Base-by-base conservation (phyloP, 1,284 basidiomycete species). In the Cryptococcus sp. region DNA sequence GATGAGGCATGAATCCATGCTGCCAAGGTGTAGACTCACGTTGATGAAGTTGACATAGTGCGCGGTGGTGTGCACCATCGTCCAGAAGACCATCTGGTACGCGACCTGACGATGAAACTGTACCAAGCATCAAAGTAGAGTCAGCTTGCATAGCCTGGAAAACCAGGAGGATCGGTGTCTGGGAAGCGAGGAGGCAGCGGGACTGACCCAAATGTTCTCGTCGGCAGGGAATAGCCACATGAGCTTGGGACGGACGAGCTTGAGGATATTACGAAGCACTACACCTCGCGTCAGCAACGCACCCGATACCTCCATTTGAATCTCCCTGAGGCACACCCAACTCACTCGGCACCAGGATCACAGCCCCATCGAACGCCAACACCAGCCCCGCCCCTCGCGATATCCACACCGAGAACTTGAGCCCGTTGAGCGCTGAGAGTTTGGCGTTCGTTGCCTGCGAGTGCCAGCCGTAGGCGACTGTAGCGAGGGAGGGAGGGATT, bases 41-140 rank as follows among this genome's bases (percentile, higher is more conserved):
- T 89, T 90, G 79, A 91, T 85, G 73, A 91, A 92, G 76, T 92
- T 92, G 77, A 91, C 85, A 69, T 92, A 93, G 77, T 93, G 91
- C 15, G 89, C 87, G 4, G 90, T 91, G 3, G 87, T 87, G 76
- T 94, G 91, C 1, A 93, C 86, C 59, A 77, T 71, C 5, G 71
- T 69, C 59, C 63, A 66, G 24, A 64, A 64, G 3, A 89, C 85
- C 83, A 91, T 85, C 9, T 87, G 88, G 73, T 93, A 93, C 12
- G 91, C 91, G 42, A 91, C 88, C 69, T 93, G 90, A 59, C 89
- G 81, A 74, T 94, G 91, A 80, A 91, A 90, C 90, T 75, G 72
- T 4, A 13, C 38, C 12, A 12, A 20, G 2, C 18, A 45, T 24
- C 7, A 11, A 9, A 4, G 4, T 21, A 11, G 16, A 4, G 44